Evolutionary conservation across 768 basidiomycete species (phyloP), one percentile per base, ranked within the genome.

Genomic region (Rhodosporidiobolus sp.): DNA sequence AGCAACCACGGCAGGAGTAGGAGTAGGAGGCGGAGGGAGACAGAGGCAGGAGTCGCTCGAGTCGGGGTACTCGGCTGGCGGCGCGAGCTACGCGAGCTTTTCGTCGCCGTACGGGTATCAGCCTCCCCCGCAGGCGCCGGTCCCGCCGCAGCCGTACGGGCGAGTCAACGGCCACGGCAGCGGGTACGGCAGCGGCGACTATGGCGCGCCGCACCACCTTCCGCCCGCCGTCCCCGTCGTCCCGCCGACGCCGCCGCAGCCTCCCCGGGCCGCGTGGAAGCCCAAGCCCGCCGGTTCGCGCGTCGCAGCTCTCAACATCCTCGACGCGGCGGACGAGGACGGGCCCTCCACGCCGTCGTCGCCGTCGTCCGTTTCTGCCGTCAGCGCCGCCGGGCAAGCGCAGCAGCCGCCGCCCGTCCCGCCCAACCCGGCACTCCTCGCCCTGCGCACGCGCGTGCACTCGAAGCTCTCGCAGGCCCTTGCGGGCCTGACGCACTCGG

Each of bases 351-450:
- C 55, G 12, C 20, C 43, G 6, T 28, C 61, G 1, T 59, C 64
- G 16, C 17, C 35, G 14, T 49, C 65, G n/a, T 60, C n/a, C 46
- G 19, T 64, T 26, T 35, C 60, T 52, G 32, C 62, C 34, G 46
- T 63, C 34, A 30, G 7, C 38, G 38, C 38, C 38, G 38, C 8
- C 38, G 38, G 38, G 38, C 8, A 14, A 14, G 8, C 7, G 38
- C 38, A 43, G 38, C 38, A 43, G 22, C 78, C 81, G 35, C 92
- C 92, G 69, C 89, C 89, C 53, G 88, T 91, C 35, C 92, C 92
- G 28, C 90, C 90, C 9, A 93, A 95, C 82, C 93, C 92, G 62
- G 92, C 95, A 79, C 85, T 96, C 22, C 84, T 96, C 70, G 86
- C 85, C 28, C 84, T 97, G 30, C 92, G 95, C 72, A 83, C 86